Percentiles rank a stretch among this genome's conserved stretches.
Evolutionary conservation across 2,329 filamentous ascomycete genomes (phyloP).

Genomic region (Pseudogymnoascus verrucosus): DNA sequence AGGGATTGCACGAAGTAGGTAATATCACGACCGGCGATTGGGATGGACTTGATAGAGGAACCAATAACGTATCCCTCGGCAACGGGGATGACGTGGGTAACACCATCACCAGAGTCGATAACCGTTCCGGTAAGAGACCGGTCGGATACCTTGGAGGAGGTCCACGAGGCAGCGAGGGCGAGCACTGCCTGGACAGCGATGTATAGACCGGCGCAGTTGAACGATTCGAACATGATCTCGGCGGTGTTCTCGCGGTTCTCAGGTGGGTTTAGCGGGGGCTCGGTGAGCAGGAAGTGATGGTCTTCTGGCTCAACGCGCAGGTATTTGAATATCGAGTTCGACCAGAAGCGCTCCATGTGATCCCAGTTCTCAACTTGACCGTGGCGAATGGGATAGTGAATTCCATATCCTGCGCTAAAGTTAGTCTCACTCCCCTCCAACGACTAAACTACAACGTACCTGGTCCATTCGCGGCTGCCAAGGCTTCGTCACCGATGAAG

Average conservation of each 20-base stretch:
- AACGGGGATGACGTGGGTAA: constrained; percentile 97
- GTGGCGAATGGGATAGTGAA: constrained; percentile 96
- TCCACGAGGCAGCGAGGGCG: constrained; percentile 95
- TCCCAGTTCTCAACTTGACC: constrained; percentile 99
- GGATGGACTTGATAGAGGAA: constrained; percentile 97
- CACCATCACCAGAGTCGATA: constrained; percentile 97
- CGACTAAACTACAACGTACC: constrained; percentile 41
- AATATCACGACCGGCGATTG: constrained; percentile 94
- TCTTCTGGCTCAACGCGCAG: constrained; percentile 96
- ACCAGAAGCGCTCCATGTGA: constrained; percentile 99
- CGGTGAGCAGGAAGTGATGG: constrained; percentile 95
- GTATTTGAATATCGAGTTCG: constrained; percentile 99
- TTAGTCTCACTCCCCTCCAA: background rate
- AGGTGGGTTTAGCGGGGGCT: constrained; percentile 92
- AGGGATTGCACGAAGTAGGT: constrained; percentile 98
- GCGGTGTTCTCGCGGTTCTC: constrained; percentile 99
- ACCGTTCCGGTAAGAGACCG: constrained; percentile 94
- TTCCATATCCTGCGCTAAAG: constrained; percentile 64
- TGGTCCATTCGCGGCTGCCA: constrained; percentile 74
- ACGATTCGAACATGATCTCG: constrained; percentile 99
- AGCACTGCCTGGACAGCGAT: constrained; percentile 97
- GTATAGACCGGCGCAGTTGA: constrained; percentile 98
- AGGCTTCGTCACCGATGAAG: constrained; percentile 96
- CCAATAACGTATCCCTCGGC: constrained; percentile 98
- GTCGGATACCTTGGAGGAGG: constrained; percentile 94